Evolutionary conservation across 148 eudicot genomes (phyloP).

Genomic region (Rheum nobile): DNA sequence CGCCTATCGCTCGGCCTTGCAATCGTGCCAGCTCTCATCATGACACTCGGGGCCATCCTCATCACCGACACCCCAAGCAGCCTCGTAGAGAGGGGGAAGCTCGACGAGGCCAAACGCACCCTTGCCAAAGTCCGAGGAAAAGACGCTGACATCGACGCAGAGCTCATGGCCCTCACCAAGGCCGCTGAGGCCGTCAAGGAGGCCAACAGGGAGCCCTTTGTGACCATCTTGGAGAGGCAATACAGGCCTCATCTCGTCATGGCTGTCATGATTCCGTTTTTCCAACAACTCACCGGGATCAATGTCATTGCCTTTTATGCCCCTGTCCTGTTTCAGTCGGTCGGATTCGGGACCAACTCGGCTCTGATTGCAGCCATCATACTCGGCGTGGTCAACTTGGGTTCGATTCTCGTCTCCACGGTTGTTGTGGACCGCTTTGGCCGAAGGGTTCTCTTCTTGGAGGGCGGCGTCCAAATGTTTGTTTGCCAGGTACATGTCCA

Average conservation of each 20-base stretch:
- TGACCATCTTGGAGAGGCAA: constrained; percentile 18
- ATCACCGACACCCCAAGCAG: constrained; percentile 38
- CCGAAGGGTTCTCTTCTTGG: constrained; percentile 33
- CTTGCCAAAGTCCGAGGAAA: constrained; percentile 23
- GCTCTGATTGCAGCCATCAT: constrained; percentile 39
- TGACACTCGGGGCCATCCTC: constrained; percentile 29
- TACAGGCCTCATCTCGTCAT: constrained; percentile 40
- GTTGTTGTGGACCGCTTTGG: constrained; percentile 41
- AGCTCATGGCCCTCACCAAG: constrained; percentile 22
- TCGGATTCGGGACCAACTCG: constrained; percentile 30
- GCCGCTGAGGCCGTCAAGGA: constrained; percentile 18
- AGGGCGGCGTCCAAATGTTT: constrained; percentile 38
- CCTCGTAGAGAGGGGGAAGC: constrained; percentile 26
- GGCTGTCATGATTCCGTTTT: constrained; percentile 23
- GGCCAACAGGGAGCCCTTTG: constrained; percentile 15
- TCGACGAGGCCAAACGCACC: constrained; percentile 22
- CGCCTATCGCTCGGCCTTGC: constrained; percentile 33
- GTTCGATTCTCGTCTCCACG: constrained; percentile 26
- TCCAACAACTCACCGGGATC: constrained; percentile 50
- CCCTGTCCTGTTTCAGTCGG: constrained; percentile 36
- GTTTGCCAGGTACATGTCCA: constrained; percentile 24
- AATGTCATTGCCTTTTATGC: constrained; percentile 44
- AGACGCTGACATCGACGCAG: constrained; percentile 20
- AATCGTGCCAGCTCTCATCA: constrained; percentile 25
- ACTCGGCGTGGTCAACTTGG: constrained; percentile 32